Evolutionary conservation across 2,329 filamentous ascomycete species (phyloP), one percentile per base, ranked within the genome.

Genomic region (Hortaea werneckii): DNA sequence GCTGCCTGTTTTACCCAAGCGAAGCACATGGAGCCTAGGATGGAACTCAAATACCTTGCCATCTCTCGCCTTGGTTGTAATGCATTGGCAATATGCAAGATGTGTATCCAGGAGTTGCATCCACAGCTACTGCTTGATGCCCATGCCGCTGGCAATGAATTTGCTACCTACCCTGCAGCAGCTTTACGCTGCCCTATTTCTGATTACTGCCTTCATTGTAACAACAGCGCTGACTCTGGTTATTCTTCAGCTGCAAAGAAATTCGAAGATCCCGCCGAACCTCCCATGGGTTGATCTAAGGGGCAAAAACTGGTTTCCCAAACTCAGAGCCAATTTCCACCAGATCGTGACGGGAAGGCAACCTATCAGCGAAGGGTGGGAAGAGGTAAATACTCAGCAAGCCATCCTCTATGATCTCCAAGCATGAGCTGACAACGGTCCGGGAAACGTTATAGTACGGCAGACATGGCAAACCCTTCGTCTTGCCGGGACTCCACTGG

Each of bases 221-320:
- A 35, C 4, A 2, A 9, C 32, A n/a, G 3, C 32, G 2, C 32
- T 35, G 4, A 4, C 32, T 3, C n/a, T 35, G 8, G 3, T 35
- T 3, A 9, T 9, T 35, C 32, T 35, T 4, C n/a, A 9, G 9
- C 4, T 9, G 2, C 2, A 9, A 9, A n/a, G n/a, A 35, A 35
- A 2, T 9, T 46, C 46, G 6, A 29, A 40, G 5, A 43, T 41
- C 5, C 47, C 49, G 10, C 26, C 43, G 8, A n/a, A 45, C 6
- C 44, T 51, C 10, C 49, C 47, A 11, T 51, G 49, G 49, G 49
- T 42, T 11, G 49, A 44, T 7, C 39, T 49, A 12, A 32, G 40
- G 8, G 12, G 27, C 26, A 34, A 45, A 34, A 27, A 29, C 5
- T 49, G 29, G 29, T 49, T 49, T 20, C 41, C 49, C 41, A 51